Conservation (phyloP, 495 filamentous ascomycete genomes). For the Hypoxylon subgilvum region DNA sequence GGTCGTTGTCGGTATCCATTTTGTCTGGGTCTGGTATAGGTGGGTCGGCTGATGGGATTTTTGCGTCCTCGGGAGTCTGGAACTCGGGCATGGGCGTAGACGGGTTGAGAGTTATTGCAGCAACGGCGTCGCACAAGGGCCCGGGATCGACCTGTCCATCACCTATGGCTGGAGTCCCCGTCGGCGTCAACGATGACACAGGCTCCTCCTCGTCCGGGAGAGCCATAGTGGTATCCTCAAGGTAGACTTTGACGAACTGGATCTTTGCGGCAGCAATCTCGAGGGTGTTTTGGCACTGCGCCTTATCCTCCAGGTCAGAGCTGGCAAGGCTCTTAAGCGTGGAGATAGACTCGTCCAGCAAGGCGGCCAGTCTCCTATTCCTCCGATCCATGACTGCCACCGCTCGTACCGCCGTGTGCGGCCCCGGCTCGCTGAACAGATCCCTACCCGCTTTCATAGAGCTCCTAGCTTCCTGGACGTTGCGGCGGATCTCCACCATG, state of each 20-base stretch:
- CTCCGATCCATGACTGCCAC: conserved; percentile 66
- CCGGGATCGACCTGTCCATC: conserved; percentile 23
- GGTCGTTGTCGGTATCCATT: conserved; percentile 24
- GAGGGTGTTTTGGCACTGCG: conserved; percentile 53
- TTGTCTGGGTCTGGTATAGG: conserved; percentile 14
- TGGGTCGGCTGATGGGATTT: neutral
- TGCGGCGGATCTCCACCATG: conserved; percentile 73
- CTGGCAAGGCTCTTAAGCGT: conserved; percentile 64
- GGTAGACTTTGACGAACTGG: conserved; percentile 77
- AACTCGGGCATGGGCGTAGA: conserved; percentile 3
- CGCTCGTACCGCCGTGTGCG: conserved; percentile 35
- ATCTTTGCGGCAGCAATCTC: conserved; percentile 73
- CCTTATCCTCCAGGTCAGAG: conserved; percentile 45
- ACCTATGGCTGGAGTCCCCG: conserved; percentile 8
- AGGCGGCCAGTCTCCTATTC: conserved; percentile 72
- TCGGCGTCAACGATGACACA: conserved; percentile 5
- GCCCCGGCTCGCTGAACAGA: conserved; percentile 38
- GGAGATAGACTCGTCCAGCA: conserved; percentile 73
- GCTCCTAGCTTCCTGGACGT: conserved; percentile 54
- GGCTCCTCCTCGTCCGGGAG: conserved; percentile 55
- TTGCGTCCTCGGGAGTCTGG: conserved; percentile 1
- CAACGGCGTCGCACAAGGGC: conserved; percentile 32
- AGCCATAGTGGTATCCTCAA: conserved; percentile 68
- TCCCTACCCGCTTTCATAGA: conserved; percentile 39
- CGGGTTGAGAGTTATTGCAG: conserved; percentile 31